Evolutionary conservation across 768 basidiomycete species (phyloP).

Genomic region (Auricularia sp.): DNA sequence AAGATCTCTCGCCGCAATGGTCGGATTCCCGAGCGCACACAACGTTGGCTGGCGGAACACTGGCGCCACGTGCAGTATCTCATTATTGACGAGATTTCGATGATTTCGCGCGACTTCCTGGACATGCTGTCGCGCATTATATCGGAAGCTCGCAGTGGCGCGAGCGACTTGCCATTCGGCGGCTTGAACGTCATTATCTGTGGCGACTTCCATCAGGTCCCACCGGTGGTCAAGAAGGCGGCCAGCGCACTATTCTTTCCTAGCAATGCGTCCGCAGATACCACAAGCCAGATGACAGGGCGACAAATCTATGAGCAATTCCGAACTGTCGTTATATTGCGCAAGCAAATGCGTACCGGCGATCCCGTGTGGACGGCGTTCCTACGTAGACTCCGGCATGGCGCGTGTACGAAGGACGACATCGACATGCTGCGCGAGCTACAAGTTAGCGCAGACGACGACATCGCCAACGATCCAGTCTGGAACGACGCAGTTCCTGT

Average conservation of each 20-base stretch:
- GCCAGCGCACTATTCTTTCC: conserved; percentile 15
- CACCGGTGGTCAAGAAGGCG: conserved; percentile 22
- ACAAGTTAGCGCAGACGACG: conserved; percentile 10
- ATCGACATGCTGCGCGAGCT: conserved; percentile 19
- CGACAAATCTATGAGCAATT: conserved; percentile 21
- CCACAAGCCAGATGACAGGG: conserved; percentile 13
- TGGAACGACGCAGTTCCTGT: conserved; percentile 29
- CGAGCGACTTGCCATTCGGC: conserved; percentile 11
- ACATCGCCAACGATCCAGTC: conserved; percentile 16
- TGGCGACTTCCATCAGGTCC: conserved; percentile 40
- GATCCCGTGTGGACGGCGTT: conserved; percentile 25
- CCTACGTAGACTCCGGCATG: conserved; percentile 19
- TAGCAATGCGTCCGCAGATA: neutral
- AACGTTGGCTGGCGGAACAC: neutral
- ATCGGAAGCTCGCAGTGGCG: neutral
- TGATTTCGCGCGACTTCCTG: neutral
- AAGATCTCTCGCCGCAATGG: neutral
- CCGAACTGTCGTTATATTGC: conserved; percentile 26
- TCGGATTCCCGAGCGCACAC: too few species aligned
- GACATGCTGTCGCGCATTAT: neutral
- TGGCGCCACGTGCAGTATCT: neutral
- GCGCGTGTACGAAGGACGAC: conserved; percentile 18
- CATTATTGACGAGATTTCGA: conserved; percentile 21
- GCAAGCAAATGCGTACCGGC: conserved; percentile 25
- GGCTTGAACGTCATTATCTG: conserved; percentile 31